Evolutionary conservation across 1,139 yeast genomes (phyloP), one percentile per base, ranked within the genome.

Genomic region (Candida buenavistaensis): DNA sequence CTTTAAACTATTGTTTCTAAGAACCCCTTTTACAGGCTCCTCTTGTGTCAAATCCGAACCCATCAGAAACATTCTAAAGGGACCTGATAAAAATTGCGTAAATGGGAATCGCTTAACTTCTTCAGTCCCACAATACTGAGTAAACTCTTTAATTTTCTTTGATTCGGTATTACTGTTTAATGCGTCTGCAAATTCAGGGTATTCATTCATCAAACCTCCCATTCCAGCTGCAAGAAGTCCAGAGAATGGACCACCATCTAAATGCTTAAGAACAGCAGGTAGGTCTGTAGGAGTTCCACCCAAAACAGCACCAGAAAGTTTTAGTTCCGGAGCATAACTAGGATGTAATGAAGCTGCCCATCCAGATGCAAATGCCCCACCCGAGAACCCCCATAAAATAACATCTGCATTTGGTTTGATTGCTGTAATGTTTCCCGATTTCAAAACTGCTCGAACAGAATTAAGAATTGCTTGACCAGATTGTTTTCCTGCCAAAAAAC

Each of bases 331-430:
- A 0, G 68, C 68, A 36, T 62, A 63, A 1, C 38, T 33, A 2
- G 64, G 60, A 32, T 57, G 62, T 23, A 64, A 41, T 9, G 59
- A 50, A 1, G 68, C 57, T 5, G 68, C 69, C 71, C 71, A 66
- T 2, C 57, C 57, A 4, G 62, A 43, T 3, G 72, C 65, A n/a
- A 64, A 43, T 2, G 66, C 48, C 0, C 72, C 72, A 15, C 72
- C 73, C 6, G 69, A 62, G 39, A 63, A 67, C 0, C 73, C 72
- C 65, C 67, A 66, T 24, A 60, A 15, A 1, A 51, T 55, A 1
- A 57, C 49, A 30, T 52, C 45, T 4, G 71, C 66, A 32, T 55
- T 46, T 1, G 45, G 9, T 8, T 47, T 36, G 24, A 66, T 39
- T 3, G 67, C 65, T 3, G 72, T 64, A 13, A 47, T 30, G 28